Conservation (phyloP, 768 basidiomycete species). For the Boletellus ananas region DNA sequence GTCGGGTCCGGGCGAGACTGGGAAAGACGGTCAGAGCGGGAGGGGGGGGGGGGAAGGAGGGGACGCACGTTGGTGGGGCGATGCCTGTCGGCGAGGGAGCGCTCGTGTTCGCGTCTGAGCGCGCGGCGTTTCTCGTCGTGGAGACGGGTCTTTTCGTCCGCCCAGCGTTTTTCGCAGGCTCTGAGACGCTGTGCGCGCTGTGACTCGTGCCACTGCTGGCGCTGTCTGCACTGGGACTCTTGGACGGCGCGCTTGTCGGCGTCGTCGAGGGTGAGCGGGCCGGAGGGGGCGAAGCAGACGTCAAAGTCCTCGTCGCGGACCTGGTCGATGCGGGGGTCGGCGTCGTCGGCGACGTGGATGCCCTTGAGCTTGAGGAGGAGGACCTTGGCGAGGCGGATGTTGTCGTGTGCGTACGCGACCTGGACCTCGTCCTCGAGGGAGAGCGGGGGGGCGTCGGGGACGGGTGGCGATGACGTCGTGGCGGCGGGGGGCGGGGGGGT, state of each 20-base stretch:
- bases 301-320: conserved; percentile 51
- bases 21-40: conserved; percentile 1
- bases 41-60: not conserved
- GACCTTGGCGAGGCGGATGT: conserved; percentile 63
- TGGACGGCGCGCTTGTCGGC: conserved; percentile 37
- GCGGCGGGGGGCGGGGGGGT: conserved; percentile 8
- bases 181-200: conserved; percentile 39
- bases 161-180: conserved; percentile 48
- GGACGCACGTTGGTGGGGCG: conserved; percentile 22
- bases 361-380: conserved; percentile 60
- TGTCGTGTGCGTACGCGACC: conserved; percentile 61
- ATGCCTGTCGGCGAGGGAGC: conserved; percentile 16
- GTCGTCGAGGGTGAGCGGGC: conserved; percentile 40
- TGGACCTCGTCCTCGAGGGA: conserved; percentile 63
- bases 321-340: conserved; percentile 60
- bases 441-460: not conserved
- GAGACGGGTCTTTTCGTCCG: conserved; percentile 42
- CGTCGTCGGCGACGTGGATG: conserved; percentile 53
- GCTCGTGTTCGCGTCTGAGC: conserved; percentile 30
- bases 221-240: conserved; percentile 33
- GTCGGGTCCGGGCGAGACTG: conserved; percentile 17
- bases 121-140: conserved; percentile 38
- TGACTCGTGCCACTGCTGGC: conserved; percentile 32
- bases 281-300: conserved; percentile 36
- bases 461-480: too few species aligned